phyloP scores from a whole-genome alignment of 768 basidiomycete species.

The Pisolithus albus region DNA sequence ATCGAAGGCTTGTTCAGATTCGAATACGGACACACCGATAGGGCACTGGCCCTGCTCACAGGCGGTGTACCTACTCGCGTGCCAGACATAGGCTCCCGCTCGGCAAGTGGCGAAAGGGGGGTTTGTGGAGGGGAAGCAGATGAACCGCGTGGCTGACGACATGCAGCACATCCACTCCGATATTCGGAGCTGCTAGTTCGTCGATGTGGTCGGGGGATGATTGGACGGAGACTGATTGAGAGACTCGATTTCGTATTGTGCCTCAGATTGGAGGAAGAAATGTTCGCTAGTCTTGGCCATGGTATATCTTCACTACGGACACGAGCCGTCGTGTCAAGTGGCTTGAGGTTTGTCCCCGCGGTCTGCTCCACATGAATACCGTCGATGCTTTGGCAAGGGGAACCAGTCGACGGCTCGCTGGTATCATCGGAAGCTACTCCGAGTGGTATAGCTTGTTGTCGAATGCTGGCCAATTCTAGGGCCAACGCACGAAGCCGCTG shows the following conservation, averaged over 20 bases:
- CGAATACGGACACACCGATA: not conserved
- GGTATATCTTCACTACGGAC: not conserved
- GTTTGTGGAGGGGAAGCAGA: constrained; percentile 9
- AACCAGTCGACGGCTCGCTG: not conserved
- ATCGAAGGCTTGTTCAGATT: constrained; percentile 4
- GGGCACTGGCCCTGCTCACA: not conserved
- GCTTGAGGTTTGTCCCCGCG: not conserved
- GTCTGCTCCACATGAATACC: constrained; percentile 6
- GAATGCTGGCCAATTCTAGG: constrained; percentile 13
- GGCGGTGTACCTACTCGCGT: not conserved
- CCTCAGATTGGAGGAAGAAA: not conserved
- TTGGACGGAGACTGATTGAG: constrained; percentile 9
- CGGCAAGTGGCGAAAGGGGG: not conserved
- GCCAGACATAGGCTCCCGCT: not conserved
- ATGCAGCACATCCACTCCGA: constrained; percentile 24
- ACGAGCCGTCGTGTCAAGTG: no score
- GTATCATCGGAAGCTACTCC: not conserved
- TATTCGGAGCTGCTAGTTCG: constrained; percentile 12
- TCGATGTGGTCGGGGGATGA: constrained; percentile 8
- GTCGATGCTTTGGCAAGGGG: constrained; percentile 10
- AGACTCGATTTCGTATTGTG: not conserved
- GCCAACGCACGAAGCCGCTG: constrained; percentile 13
- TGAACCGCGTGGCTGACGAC: constrained; percentile 17
- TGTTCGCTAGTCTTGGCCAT: not conserved
- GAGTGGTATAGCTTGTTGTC: not conserved